Conservation (phyloP, 805 yeast species). For the Lachancea meyersii region DNA sequence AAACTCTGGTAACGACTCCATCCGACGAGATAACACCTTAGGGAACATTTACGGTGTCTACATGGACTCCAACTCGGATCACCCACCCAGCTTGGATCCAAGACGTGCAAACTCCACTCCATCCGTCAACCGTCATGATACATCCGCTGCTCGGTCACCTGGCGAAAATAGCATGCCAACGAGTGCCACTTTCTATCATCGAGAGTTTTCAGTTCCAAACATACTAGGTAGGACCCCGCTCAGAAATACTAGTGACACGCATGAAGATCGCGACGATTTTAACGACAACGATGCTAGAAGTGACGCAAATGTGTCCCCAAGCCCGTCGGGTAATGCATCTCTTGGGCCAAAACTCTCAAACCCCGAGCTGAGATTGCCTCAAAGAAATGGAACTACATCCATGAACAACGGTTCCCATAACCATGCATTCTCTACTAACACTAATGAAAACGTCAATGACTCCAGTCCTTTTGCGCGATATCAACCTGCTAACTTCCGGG, state of each 20-base stretch:
- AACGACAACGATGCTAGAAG: not conserved
- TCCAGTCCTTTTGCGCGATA: not conserved
- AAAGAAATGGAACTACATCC: not conserved
- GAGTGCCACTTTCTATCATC: conserved; percentile 14
- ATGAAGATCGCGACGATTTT: not conserved
- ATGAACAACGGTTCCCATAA: not conserved
- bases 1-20: not conserved
- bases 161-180: conserved; percentile 7
- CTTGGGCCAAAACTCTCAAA: not conserved
- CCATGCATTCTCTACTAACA: not conserved
- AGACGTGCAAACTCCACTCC: conserved; percentile 9
- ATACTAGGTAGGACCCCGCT: conserved; percentile 21
- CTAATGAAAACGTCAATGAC: not conserved
- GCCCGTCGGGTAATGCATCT: conserved; percentile 3
- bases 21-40: conserved; percentile 3
- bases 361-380: not conserved
- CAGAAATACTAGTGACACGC: conserved; percentile 3
- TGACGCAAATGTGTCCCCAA: conserved; percentile 4
- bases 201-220: conserved; percentile 17
- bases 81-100: conserved; percentile 20
- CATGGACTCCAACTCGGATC: conserved; percentile 5
- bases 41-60: conserved; percentile 7
- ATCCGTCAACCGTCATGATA: not conserved
- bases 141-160: not conserved
- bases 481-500: not conserved